Evolutionary conservation across 331 rosid genomes (phyloP).

Genomic region (Acacia concinna): DNA sequence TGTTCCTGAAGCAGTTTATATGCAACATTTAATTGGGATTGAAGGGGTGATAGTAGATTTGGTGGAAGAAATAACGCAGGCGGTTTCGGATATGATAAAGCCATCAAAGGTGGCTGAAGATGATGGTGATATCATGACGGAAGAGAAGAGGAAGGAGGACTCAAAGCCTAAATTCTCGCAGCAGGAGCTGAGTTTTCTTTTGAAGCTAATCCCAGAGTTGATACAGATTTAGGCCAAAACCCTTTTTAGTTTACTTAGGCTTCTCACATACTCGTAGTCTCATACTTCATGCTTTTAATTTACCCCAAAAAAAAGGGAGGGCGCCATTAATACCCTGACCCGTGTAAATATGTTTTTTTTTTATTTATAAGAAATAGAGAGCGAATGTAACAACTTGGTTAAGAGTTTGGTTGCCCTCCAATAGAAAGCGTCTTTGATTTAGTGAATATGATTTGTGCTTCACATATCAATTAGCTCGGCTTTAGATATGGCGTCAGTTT

Average conservation of each 20-base stretch:
- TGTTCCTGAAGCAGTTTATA: constrained; percentile 84
- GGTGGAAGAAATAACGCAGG: constrained; percentile 74
- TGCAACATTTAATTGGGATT: constrained; percentile 88
- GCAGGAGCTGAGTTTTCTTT: constrained; percentile 77
- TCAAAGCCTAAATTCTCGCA: constrained; percentile 76
- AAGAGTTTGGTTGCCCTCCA: not conserved
- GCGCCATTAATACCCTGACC: not conserved
- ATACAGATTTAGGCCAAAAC: constrained; percentile 41
- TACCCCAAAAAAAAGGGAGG: not conserved
- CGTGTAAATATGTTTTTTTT: not conserved
- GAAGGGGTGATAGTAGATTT: constrained; percentile 91
- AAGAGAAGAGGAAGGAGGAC: constrained; percentile 39
- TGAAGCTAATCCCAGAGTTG: constrained; percentile 82
- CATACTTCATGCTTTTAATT: not conserved
- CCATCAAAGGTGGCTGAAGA: constrained; percentile 42
- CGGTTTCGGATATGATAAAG: constrained; percentile 57
- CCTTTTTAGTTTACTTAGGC: not conserved
- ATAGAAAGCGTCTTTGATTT: not conserved
- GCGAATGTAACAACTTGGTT: not conserved
- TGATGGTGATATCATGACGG: constrained; percentile 32
- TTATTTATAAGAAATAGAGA: not conserved
- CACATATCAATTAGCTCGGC: not conserved
- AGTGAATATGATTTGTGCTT: not conserved
- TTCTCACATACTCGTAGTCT: not conserved
- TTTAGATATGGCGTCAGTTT: not conserved